These are phyloP conservation scores for Tylopilus balloui DNA, from an alignment of 768 basidiomycete species.

Conservation along the genomic window DNA sequence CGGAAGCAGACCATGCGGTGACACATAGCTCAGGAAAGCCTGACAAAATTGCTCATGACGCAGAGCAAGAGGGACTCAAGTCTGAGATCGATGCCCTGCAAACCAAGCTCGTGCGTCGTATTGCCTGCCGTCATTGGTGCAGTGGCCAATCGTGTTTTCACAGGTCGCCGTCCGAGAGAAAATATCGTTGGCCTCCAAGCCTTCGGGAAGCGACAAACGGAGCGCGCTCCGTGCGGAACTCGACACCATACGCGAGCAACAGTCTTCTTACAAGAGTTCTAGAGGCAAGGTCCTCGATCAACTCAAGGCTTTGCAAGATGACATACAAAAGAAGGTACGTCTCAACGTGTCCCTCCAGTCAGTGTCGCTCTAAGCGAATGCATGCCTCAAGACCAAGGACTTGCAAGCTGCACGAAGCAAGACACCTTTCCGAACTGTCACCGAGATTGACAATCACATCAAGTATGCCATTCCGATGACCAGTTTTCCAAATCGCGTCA, in stretches of 20 bases:
- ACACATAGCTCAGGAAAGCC: slow-evolving; percentile 53
- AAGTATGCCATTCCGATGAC: slow-evolving; percentile 46
- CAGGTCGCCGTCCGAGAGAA: slow-evolving; percentile 74
- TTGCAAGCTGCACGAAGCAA: slow-evolving; percentile 79
- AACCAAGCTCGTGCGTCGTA: slow-evolving; percentile 63
- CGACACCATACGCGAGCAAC: slow-evolving; percentile 71
- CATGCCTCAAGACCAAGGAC: slow-evolving; percentile 67
- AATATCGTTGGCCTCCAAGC: slow-evolving; percentile 58
- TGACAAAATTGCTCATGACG: slow-evolving; percentile 81
- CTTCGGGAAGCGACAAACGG: slow-evolving; percentile 66
- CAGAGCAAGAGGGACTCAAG: slow-evolving; percentile 80
- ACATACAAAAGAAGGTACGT: slow-evolving; percentile 73
- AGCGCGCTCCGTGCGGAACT: slow-evolving; percentile 74
- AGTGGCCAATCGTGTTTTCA: slow-evolving; percentile 3
- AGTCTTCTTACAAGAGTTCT: slow-evolving; percentile 69
- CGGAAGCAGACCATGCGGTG: slow-evolving; percentile 16
- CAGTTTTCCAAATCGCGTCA: not conserved
- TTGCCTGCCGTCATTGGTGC: not conserved
- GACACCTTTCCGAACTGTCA: slow-evolving; percentile 71
- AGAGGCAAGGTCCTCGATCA: slow-evolving; percentile 72
- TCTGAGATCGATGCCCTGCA: slow-evolving; percentile 81
- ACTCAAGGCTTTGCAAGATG: slow-evolving; percentile 73
- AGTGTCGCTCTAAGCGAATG: slow-evolving; percentile 3
- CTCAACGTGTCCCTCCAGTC: not conserved
- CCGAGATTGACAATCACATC: slow-evolving; percentile 84